Evolutionary conservation across 441 rosid species (phyloP), one percentile per base, ranked within the genome.

Genomic region (Theobroma grandiflorum): DNA sequence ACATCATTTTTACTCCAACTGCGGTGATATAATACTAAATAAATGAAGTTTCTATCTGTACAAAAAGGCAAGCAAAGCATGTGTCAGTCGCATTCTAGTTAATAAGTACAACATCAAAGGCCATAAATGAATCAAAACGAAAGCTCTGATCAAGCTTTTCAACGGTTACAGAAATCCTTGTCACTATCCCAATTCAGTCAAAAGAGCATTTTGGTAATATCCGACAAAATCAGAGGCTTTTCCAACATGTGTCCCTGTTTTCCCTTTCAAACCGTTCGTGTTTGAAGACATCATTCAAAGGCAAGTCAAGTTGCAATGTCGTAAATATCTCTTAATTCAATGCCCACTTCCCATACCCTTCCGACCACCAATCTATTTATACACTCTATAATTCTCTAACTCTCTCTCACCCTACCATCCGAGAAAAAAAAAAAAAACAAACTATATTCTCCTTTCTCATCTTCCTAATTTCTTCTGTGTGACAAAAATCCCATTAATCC

Each of bases 191-290:
- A 49, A 76, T 58, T 45, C 82, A 79, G 91, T 90, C 91, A 88
- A 90, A 90, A 89, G 89, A 80, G 82, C 81, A 84, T 80, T 74
- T 83, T 69, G 83, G 81, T 87, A 85, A 85, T 53, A 82, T 79
- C 91, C 87, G 90, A 86, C 93, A 88, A 89, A 85, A 84, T 78
- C 86, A 83, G 82, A 85, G 73, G 63, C 84, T 80, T 86, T 90
- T 86, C 86, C 90, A 87, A 76, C 89, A 85, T 82, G 62, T 77
- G 86, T 85, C 87, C 89, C 85, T 81, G 81, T 82, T 88, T 49
- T 69, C 55, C 72, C 75, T 87, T 85, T 83, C 87, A 84, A 26
- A 79, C 78, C 76, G 49, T 82, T 82, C 69, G 83, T 75, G 82
- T 79, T 85, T 12, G 85, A 86, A 85, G 31, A 85, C 80, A 59